A percentile compares a stretch with the other conserved stretches of the same genome.
Conservation (phyloP, 73 alveolate genomes). For the Paramecium octaurelia region DNA sequence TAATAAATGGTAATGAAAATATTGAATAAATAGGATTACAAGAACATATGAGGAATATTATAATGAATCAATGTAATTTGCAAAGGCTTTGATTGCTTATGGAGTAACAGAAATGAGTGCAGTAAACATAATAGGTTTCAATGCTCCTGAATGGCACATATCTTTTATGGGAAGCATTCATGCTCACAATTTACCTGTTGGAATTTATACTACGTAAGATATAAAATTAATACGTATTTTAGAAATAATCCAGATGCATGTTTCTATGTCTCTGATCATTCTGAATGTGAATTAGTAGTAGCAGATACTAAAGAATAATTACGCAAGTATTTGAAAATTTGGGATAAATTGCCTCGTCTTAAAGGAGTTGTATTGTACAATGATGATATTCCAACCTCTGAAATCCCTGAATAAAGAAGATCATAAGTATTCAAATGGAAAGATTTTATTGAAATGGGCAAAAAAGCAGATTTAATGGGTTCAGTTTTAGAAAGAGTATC, state of each 20-base stretch:
- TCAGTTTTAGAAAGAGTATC: neutral
- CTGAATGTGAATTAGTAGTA: slow-evolving; percentile 74
- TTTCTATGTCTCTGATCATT: slow-evolving; percentile 77
- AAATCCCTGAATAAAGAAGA: slow-evolving; percentile 31
- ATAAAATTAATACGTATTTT: neutral
- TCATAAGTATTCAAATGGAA: slow-evolving; percentile 71
- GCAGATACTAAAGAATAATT: slow-evolving; percentile 71
- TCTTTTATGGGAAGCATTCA: slow-evolving; percentile 77
- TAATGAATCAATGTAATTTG: slow-evolving; percentile 64
- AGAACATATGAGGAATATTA: slow-evolving; percentile 71
- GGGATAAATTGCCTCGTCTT: slow-evolving; percentile 66
- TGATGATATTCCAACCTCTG: slow-evolving; percentile 44
- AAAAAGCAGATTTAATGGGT: neutral
- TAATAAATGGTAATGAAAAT: slow-evolving; percentile 21
- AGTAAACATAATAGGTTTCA: slow-evolving; percentile 81
- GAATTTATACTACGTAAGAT: slow-evolving; percentile 79
- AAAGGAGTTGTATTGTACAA: slow-evolving; percentile 70
- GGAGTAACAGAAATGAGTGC: slow-evolving; percentile 70
- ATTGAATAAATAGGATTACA: slow-evolving; percentile 12
- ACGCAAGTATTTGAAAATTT: slow-evolving; percentile 64
- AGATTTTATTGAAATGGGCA: slow-evolving; percentile 66
- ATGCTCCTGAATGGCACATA: slow-evolving; percentile 86
- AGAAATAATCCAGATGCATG: slow-evolving; percentile 79
- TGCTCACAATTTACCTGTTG: slow-evolving; percentile 76
- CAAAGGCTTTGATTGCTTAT: slow-evolving; percentile 71